Evolutionary conservation across 2,329 filamentous ascomycete genomes (phyloP).

Genomic region (Arthrinium phaeospermum): DNA sequence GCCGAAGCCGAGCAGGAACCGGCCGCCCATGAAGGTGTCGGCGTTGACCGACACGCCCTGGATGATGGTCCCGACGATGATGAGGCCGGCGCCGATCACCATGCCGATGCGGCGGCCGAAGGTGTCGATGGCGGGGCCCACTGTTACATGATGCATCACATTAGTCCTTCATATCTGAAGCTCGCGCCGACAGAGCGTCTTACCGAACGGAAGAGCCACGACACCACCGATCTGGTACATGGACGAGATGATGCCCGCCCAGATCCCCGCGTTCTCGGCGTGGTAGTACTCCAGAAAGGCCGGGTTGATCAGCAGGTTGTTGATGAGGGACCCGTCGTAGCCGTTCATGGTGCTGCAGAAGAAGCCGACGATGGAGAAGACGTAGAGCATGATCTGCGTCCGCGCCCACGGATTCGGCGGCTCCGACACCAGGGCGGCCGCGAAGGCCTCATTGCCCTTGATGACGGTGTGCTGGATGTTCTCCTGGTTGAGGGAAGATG

Average conservation of each 20-base stretch:
- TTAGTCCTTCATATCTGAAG: neutral
- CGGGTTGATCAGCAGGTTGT: constrained; percentile 51
- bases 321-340: constrained; percentile 57
- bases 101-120: constrained; percentile 55
- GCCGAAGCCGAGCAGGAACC: constrained; percentile 66
- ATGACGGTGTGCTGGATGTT: constrained; percentile 49
- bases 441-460: constrained; percentile 58
- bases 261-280: constrained; percentile 50
- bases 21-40: constrained; percentile 58
- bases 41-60: constrained; percentile 47
- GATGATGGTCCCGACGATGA: constrained; percentile 53
- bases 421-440: constrained; percentile 61
- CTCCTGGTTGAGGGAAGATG: constrained; percentile 21
- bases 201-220: constrained; percentile 50
- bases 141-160: constrained; percentile 43
- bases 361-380: constrained; percentile 52
- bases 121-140: constrained; percentile 52
- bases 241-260: constrained; percentile 55
- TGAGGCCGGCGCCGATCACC: constrained; percentile 48
- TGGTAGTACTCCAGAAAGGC: constrained; percentile 47
- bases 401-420: constrained; percentile 49
- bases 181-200: neutral
- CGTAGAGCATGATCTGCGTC: constrained; percentile 48
- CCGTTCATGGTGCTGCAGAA: constrained; percentile 59
- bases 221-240: constrained; percentile 55